These are phyloP conservation scores for Miscanthus lutarioriparius DNA, from an alignment of 176 grass and related monocot genomes.

Conservation along the genomic window DNA sequence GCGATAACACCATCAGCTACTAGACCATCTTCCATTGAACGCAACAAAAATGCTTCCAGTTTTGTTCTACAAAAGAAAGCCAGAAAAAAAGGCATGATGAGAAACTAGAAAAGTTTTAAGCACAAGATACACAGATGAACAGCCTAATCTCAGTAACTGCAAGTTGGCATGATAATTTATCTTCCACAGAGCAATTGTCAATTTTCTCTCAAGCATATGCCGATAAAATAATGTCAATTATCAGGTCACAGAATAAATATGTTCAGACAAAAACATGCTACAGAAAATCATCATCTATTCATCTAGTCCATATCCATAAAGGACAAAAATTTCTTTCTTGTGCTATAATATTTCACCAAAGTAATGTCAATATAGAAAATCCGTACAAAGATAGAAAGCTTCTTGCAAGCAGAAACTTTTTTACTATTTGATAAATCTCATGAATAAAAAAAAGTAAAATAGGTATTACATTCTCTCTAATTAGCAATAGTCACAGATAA, in stretches of 20 bases:
- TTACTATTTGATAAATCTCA: not conserved
- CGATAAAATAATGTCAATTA: not conserved
- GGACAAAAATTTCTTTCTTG: not conserved
- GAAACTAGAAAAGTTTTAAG: constrained; percentile 6
- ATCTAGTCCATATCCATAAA: not conserved
- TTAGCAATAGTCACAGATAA: not conserved
- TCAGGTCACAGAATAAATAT: not conserved
- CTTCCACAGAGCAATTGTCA: not conserved
- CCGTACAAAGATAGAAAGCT: not conserved
- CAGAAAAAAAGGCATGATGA: constrained; percentile 22
- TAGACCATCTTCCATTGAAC: constrained; percentile 82
- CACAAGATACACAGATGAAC: not conserved
- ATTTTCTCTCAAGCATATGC: constrained; percentile 21
- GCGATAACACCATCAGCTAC: constrained; percentile 83
- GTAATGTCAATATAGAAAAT: not conserved
- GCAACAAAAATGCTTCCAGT: constrained; percentile 89
- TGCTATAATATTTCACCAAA: not conserved
- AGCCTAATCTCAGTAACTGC: constrained; percentile 15
- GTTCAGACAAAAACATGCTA: not conserved
- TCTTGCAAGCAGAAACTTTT: not conserved
- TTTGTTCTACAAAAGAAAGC: constrained; percentile 72
- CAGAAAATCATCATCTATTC: not conserved
- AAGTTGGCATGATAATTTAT: constrained; percentile 21
- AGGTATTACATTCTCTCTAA: constrained; percentile 4
- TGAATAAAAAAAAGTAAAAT: not conserved